Percentiles rank a stretch among this genome's conserved stretches.
phyloP scores from a whole-genome alignment of 257 asterid genomes.

The Petrea volubilis region DNA sequence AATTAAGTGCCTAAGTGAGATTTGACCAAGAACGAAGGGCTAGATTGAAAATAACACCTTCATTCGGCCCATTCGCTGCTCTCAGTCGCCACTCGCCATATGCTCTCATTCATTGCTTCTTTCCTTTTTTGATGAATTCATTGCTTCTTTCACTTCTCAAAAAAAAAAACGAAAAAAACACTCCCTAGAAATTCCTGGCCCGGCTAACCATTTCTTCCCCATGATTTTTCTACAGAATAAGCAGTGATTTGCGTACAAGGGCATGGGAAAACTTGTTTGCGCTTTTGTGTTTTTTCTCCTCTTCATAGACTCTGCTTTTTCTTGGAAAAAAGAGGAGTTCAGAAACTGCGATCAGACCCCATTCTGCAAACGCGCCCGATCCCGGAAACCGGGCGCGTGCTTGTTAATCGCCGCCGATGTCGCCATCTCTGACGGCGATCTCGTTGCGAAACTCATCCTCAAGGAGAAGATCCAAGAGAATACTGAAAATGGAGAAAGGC shows the following conservation, averaged over 20 bases:
- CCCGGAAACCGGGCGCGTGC: slow-evolving; percentile 63
- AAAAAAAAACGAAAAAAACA: too few relatives aligned
- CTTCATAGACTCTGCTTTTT: slow-evolving; percentile 38
- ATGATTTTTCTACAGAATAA: slow-evolving; percentile 22
- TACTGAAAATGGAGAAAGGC: slow-evolving; percentile 26
- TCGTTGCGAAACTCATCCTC: slow-evolving; percentile 62
- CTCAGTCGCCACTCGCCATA: slow-evolving; percentile 24
- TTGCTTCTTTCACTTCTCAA: neutral
- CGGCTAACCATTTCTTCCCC: slow-evolving; percentile 14
- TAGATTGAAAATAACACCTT: neutral
- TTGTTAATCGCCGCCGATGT: slow-evolving; percentile 63
- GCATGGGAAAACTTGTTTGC: slow-evolving; percentile 34
- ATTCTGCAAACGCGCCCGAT: slow-evolving; percentile 92
- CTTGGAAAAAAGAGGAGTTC: slow-evolving; percentile 96
- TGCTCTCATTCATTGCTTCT: neutral
- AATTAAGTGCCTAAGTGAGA: slow-evolving; percentile 1
- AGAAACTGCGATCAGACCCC: slow-evolving; percentile 92
- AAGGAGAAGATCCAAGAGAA: slow-evolving; percentile 38
- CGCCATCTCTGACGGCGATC: slow-evolving; percentile 79
- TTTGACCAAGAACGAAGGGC: slow-evolving; percentile 11
- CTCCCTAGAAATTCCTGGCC: slow-evolving; percentile 9
- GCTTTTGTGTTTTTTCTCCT: slow-evolving; percentile 35
- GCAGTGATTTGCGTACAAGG: slow-evolving; percentile 1
- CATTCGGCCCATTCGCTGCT: neutral
- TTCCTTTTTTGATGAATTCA: too few relatives aligned